Evolutionary conservation across 1,284 basidiomycete species (phyloP).

Genomic region (Cerioporus squamosus): DNA sequence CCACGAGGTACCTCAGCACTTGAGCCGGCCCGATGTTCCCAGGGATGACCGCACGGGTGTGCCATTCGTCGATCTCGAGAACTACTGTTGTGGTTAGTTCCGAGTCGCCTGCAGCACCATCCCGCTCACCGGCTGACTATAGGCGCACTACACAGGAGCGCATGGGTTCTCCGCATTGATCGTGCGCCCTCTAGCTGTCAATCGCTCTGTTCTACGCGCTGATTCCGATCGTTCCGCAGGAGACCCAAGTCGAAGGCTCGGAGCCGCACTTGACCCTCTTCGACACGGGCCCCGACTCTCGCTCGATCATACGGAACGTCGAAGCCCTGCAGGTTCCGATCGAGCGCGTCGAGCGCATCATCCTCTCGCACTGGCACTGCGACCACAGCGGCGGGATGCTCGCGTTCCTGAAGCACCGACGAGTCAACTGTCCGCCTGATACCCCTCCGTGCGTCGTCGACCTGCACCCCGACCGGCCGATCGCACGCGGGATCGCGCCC

Average conservation of each 20-base stretch:
- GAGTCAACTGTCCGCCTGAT: conserved; percentile 5
- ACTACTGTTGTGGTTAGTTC: conserved; percentile 73
- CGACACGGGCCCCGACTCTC: conserved; percentile 81
- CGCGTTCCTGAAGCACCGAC: conserved; percentile 57
- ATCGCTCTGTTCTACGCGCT: background rate
- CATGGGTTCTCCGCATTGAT: conserved; percentile 83
- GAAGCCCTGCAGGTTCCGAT: conserved; percentile 60
- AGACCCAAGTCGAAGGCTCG: conserved; percentile 45
- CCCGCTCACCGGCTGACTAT: background rate
- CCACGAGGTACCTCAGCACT: conserved; percentile 70
- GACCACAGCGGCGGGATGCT: conserved; percentile 81
- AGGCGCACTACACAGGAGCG: conserved; percentile 52
- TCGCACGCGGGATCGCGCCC: conserved; percentile 74
- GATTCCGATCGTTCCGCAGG: conserved; percentile 7
- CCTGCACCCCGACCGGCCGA: conserved; percentile 75
- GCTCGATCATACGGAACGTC: conserved; percentile 72
- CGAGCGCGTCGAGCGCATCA: conserved; percentile 60
- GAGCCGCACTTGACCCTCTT: conserved; percentile 54
- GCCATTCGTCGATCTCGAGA: conserved; percentile 72
- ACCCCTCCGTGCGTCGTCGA: conserved; percentile 57
- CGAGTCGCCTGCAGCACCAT: background rate
- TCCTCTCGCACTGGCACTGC: conserved; percentile 84
- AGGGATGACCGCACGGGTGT: conserved; percentile 61
- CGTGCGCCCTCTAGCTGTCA: conserved; percentile 44
- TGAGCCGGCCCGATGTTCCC: conserved; percentile 52